phyloP scores from a whole-genome alignment of 2,329 filamentous ascomycete genomes.

The Ceratocystis smalleyi region DNA sequence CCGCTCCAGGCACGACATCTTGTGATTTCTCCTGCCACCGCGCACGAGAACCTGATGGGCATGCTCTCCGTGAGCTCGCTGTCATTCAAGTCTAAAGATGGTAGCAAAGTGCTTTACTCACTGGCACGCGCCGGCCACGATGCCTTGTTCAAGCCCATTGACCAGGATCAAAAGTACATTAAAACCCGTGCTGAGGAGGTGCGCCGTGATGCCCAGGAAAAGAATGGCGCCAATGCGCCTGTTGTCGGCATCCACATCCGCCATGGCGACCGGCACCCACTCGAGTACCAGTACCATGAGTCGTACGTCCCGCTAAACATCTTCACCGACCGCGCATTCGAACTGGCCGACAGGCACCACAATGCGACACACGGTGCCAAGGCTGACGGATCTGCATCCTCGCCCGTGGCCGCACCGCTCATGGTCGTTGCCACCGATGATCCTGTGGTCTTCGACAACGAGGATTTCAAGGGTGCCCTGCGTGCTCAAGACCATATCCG shows the following conservation, averaged over 20 bases:
- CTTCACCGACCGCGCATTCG: slow-evolving; percentile 46
- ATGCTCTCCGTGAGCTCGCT: slow-evolving; percentile 28
- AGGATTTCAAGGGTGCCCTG: slow-evolving; percentile 42
- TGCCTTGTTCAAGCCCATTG: slow-evolving; percentile 53
- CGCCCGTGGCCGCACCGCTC: slow-evolving; percentile 26
- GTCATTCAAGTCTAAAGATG: slow-evolving; percentile 25
- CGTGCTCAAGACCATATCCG: slow-evolving; percentile 63
- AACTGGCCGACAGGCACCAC: slow-evolving; percentile 36
- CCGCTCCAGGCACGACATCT: slow-evolving; percentile 62
- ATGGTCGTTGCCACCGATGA: slow-evolving; percentile 65
- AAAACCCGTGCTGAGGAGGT: slow-evolving; percentile 33
- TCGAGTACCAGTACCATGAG: slow-evolving; percentile 59
- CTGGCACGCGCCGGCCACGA: slow-evolving; percentile 57
- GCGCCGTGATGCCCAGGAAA: slow-evolving; percentile 22
- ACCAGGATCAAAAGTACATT: slow-evolving; percentile 52
- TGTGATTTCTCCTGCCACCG: slow-evolving; percentile 55
- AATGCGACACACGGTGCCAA: slow-evolving; percentile 28
- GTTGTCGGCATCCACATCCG: slow-evolving; percentile 62
- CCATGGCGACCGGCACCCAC: slow-evolving; percentile 62
- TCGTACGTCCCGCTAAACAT: slow-evolving; percentile 62
- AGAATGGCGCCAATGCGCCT: slow-evolving; percentile 31
- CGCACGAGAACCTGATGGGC: slow-evolving; percentile 34
- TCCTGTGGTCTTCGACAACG: slow-evolving; percentile 52
- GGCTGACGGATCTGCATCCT: not conserved
- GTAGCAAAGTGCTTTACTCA: slow-evolving; percentile 47